Evolutionary conservation across 441 rosid genomes (phyloP).

Genomic region (Dalechampia spathulata): DNA sequence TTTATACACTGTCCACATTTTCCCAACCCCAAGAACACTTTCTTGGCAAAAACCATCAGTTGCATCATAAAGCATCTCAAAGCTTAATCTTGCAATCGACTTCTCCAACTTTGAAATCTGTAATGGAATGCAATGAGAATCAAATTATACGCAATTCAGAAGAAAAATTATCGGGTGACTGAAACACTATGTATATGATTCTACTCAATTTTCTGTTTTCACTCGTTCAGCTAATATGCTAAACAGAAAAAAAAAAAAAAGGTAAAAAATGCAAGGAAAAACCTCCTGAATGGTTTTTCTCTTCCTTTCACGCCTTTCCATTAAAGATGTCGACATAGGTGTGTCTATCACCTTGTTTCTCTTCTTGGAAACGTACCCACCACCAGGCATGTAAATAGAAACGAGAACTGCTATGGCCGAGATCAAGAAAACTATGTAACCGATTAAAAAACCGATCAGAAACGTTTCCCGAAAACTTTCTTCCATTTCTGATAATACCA

Average conservation of each 20-base stretch:
- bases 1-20: conserved; percentile 1
- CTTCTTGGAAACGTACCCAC: background rate
- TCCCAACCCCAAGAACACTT: background rate
- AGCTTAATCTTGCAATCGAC: background rate
- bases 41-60: background rate
- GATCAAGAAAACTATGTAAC: background rate
- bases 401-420: background rate
- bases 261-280: background rate
- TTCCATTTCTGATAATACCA: too few relatives aligned
- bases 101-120: conserved; percentile 5
- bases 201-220: too few relatives aligned
- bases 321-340: background rate
- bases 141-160: background rate
- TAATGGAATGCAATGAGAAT: background rate
- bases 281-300: background rate
- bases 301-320: background rate
- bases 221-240: too few relatives aligned
- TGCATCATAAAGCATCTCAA: background rate
- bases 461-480: background rate
- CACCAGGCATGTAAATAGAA: background rate
- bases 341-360: background rate
- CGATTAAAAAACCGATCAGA: background rate
- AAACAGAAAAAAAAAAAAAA: too few relatives aligned
- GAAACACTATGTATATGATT: rapidly evolving
- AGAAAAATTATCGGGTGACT: too few relatives aligned